Base-by-base conservation (phyloP, 495 filamentous ascomycete species). In the Clavariopsis aquatica region DNA sequence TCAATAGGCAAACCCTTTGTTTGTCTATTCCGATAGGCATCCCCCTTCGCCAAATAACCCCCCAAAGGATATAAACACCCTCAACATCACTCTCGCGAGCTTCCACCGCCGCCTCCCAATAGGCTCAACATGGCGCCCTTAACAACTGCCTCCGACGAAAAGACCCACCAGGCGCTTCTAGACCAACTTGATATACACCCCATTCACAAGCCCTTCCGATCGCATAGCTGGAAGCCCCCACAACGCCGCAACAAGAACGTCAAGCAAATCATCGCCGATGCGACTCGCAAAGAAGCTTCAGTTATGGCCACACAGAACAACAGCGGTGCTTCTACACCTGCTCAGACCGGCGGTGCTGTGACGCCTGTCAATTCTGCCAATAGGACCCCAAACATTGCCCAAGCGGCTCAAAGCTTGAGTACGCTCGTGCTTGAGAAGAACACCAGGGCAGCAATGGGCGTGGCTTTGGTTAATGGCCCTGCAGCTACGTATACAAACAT, bases 171-270 rank as follows among this genome's bases (percentile, higher is more conserved):
- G 41, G 70, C 74, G 41, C 71, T 96, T 41, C 86, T 98, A 52
- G 90, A 96, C 73, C 75, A 87, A 65, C 89, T 98, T 61, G 94
- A 98, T 76, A 89, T 96, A 68, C 86, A 92, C 62, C 80, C 84
- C 19, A 82, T 91, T 71, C 87, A 83, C 24, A 91, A 92, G 74
- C 89, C 85, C 58, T 98, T 95, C 81, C 92, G 94, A 67, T 96
- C 91, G 72, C 79, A 87, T 0, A 76, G 86, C 72, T 98, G 93
- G 93, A 91, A 87, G 65, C 89, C 95, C 19, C 89, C 93, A 60
- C 89, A 92, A 75, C 91, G 94, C 15, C 91, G 94, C 75, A 98
- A 97, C 81, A 97, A 97, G 79, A 96, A 95, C 72, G 87, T 98
- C 76, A 98, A 98, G 76, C 90, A 96, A 73, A 92, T 98, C 62